phyloP scores from a whole-genome alignment of 176 grass and related monocot species.

The Eleusine indica region DNA sequence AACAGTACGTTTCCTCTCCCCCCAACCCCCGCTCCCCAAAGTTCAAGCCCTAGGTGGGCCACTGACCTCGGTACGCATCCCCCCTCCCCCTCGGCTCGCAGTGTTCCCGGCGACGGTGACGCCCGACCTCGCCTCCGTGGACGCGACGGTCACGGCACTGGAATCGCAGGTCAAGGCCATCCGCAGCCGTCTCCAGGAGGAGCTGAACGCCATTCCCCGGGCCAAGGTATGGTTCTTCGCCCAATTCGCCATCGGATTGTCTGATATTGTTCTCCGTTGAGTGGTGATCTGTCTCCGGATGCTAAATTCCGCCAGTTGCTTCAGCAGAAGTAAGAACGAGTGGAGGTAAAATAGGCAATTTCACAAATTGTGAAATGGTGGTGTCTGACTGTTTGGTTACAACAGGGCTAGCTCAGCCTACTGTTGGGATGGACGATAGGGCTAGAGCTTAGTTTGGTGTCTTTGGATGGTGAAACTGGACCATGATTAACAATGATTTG shows the following conservation, averaged over 20 bases:
- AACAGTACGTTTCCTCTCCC: conserved; percentile 57
- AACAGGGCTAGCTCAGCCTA: background rate
- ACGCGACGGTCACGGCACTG: conserved; percentile 70
- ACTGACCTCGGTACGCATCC: background rate
- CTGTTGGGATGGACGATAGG: background rate
- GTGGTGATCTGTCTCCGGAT: background rate
- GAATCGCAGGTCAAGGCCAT: conserved; percentile 76
- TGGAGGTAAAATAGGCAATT: background rate
- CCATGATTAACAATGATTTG: background rate
- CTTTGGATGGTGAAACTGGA: background rate
- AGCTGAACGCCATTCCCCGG: conserved; percentile 80
- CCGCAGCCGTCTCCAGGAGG: conserved; percentile 70
- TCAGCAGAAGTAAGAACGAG: conserved; percentile 6
- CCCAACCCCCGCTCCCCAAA: background rate
- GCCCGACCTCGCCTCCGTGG: conserved; percentile 68
- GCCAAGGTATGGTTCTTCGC: conserved; percentile 64
- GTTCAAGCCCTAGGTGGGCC: conserved; percentile 31
- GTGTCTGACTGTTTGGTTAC: background rate
- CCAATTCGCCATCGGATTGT: background rate
- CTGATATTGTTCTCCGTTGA: background rate
- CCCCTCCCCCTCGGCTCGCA: conserved; percentile 22
- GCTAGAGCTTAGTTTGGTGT: background rate
- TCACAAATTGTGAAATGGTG: conserved; percentile 12
- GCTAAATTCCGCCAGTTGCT: background rate
- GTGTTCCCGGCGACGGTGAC: conserved; percentile 67